Conservation (phyloP, 805 yeast genomes). For the Pichia membranifaciens region DNA sequence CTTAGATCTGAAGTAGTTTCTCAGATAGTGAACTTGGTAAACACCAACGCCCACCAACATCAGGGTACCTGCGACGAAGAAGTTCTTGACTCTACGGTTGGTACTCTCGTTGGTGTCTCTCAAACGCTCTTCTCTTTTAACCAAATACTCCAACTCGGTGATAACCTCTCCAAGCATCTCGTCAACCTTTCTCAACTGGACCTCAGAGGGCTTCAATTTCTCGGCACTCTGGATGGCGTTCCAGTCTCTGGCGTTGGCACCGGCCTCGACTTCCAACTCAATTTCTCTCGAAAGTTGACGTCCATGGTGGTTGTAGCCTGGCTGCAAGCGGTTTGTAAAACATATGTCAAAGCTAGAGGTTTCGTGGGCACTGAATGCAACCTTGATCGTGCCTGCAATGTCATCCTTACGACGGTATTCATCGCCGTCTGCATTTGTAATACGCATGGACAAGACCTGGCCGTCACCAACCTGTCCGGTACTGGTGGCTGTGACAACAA, state of each 20-base stretch:
- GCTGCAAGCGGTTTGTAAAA: conserved; percentile 58
- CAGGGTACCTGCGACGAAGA: conserved; percentile 63
- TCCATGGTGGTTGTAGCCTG: conserved; percentile 35
- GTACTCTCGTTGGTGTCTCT: conserved; percentile 98
- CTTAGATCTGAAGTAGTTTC: conserved; percentile 85
- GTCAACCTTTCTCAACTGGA: conserved; percentile 80
- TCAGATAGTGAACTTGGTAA: conserved; percentile 90
- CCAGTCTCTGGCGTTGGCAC: conserved; percentile 98
- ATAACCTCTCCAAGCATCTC: conserved; percentile 80
- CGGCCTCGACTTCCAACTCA: conserved; percentile 89
- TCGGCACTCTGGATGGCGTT: conserved; percentile 88
- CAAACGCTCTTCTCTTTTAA: conserved; percentile 81
- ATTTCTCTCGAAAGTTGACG: conserved; percentile 52
- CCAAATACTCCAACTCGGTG: conserved; percentile 75
- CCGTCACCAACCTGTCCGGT: conserved; percentile 83
- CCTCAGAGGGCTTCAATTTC: conserved; percentile 87
- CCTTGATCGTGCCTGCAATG: conserved; percentile 62
- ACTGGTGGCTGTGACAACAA: conserved; percentile 74
- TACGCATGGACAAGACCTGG: conserved; percentile 61
- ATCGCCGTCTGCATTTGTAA: conserved; percentile 77
- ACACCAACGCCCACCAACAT: conserved; percentile 74
- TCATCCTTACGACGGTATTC: conserved; percentile 76
- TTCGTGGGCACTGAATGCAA: conserved; percentile 80
- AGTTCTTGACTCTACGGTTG: conserved; percentile 84
- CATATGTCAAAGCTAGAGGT: conserved; percentile 88